phyloP scores from a whole-genome alignment of 192 early-diverging fungal species.

The Entrophospora sp. region DNA sequence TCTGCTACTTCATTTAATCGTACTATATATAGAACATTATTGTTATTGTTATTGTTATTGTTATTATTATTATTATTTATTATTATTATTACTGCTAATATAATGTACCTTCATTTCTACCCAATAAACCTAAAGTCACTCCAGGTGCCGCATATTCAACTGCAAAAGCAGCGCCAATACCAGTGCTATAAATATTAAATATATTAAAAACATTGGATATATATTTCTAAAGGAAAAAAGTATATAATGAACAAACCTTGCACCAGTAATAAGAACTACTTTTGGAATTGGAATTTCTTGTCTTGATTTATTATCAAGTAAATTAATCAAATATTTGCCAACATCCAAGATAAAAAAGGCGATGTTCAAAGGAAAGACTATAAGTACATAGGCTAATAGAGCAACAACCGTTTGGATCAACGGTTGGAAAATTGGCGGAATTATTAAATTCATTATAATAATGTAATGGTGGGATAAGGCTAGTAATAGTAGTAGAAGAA shows the following conservation, averaged over 20 bases:
- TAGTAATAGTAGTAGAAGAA: too few relatives aligned
- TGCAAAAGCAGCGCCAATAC: conserved; percentile 15
- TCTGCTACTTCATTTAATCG: not conserved
- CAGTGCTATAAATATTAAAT: not conserved
- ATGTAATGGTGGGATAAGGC: too few relatives aligned
- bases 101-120: not conserved
- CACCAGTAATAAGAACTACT: conserved; percentile 1
- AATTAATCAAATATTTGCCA: too few relatives aligned
- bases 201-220: not conserved
- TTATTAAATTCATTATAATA: not conserved
- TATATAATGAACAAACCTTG: conserved; percentile 2
- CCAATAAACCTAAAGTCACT: conserved; percentile 18
- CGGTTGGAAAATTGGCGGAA: conserved; percentile 10
- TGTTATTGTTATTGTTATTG: not conserved
- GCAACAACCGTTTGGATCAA: not conserved
- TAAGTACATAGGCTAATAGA: not conserved
- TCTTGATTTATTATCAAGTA: not conserved
- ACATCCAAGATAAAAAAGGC: not conserved
- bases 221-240: not conserved
- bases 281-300: not conserved
- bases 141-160: conserved; percentile 11
- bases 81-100: not conserved
- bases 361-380: not conserved
- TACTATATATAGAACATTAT: not conserved
- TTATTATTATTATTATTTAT: too few relatives aligned